phyloP scores from a whole-genome alignment of 31 red algal species.

The Asparagopsis taxiformis region DNA sequence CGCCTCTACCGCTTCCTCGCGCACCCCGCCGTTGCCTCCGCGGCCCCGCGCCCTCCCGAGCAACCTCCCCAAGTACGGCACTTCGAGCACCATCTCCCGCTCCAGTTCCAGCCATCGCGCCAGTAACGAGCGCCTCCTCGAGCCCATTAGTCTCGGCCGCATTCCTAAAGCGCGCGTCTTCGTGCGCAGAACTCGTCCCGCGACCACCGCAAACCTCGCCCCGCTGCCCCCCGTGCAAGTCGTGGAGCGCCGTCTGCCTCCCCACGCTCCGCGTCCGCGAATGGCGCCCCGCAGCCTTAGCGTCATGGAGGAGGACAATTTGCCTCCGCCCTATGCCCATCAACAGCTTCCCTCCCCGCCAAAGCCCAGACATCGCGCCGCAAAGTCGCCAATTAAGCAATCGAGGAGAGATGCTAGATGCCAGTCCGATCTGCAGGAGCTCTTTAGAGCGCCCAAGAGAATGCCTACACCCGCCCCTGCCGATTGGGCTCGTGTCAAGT shows the following conservation, averaged over 20 bases:
- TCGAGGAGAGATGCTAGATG: background rate
- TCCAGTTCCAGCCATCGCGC: background rate
- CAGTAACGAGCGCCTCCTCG: conserved; percentile 18
- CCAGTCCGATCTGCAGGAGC: background rate
- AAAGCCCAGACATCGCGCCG: too few relatives aligned
- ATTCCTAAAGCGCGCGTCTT: conserved; percentile 54
- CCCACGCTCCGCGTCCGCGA: too few relatives aligned
- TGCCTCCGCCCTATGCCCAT: too few relatives aligned
- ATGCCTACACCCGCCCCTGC: background rate
- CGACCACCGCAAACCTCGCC: background rate
- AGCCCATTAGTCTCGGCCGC: too few relatives aligned
- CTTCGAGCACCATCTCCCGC: too few relatives aligned
- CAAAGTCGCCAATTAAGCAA: too few relatives aligned
- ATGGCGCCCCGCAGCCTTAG: too few relatives aligned
- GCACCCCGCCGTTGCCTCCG: too few relatives aligned
- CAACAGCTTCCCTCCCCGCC: too few relatives aligned
- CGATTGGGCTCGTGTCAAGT: background rate
- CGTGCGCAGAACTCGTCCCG: conserved; percentile 2
- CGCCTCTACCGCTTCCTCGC: conserved; percentile 6
- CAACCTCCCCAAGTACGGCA: too few relatives aligned
- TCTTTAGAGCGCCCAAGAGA: background rate
- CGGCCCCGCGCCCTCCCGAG: too few relatives aligned
- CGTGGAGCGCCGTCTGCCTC: background rate
- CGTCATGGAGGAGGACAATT: too few relatives aligned
- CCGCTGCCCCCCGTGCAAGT: background rate